Base-by-base conservation (phyloP, 2,329 filamentous ascomycete genomes). In the Pestalotiopsis sp. region DNA sequence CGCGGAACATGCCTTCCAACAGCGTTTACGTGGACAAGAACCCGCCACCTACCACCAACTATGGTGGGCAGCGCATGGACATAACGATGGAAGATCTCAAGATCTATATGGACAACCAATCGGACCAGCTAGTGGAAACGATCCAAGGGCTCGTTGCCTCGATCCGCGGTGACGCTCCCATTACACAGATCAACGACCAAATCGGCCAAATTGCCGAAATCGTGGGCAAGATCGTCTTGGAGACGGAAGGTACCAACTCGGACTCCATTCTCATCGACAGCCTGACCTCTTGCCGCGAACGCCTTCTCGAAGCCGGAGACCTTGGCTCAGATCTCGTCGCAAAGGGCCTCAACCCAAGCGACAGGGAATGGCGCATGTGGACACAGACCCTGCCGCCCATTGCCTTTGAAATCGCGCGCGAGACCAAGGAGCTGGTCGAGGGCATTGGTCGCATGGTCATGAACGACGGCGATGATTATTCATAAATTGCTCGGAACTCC, bases 71-170 rank as follows among this genome's bases (percentile, higher is more conserved):
- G 41, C 79, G 79, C 59, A 77, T 76, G 52, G 83, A 85, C 71
- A 78, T 60, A 36, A 77, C 73, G 80, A 79, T 64, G 77, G 85
- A 87, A 72, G 87, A 89, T 70, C 80, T 89, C 67, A 87, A 86
- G 89, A 88, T 93, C 69, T 95, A 94, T 77, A 87, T 97, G 45
- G 92, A 96, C 76, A 92, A 95, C 76, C 93, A 96, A 78, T 95
- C 92, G 12, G 92, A 93, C 65, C 83, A 90, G 3, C 86, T 97
- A 69, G 91, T 96, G 31, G 90, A 93, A 72, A 92, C 90, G 59
- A 94, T 97, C 72, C 93, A 96, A 80, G 88, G 90, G n/a, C 87
- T 97, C 7, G 93, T 97, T 61, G 86, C 87, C 66, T 89, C 89
- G 38, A 91, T 94, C 70, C 91, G 92, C 66, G 85, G 86, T 65